Evolutionary conservation across 2,329 filamentous ascomycete species (phyloP).

Genomic region (Rhexocercosporidium sp.): DNA sequence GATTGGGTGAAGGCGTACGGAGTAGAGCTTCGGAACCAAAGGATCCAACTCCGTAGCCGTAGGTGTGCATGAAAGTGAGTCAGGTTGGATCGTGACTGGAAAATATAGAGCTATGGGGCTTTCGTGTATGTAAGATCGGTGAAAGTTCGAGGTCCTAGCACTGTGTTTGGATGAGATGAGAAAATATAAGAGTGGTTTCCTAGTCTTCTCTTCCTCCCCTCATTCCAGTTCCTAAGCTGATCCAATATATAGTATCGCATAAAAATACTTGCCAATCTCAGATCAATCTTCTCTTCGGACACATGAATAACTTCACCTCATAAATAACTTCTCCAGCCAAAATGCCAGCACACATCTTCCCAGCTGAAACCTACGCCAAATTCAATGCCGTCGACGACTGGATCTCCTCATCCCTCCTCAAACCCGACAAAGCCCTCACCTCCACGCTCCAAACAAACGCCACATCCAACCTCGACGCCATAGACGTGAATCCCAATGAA

Average conservation of each 20-base stretch:
- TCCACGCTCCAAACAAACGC: constrained; percentile 23
- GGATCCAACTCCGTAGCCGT: not conserved
- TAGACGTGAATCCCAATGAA: constrained; percentile 28
- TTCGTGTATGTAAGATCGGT: not conserved
- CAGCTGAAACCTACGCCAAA: constrained; percentile 14
- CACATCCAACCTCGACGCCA: constrained; percentile 11
- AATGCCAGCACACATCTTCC: constrained; percentile 16
- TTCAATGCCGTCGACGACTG: constrained; percentile 23
- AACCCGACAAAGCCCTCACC: constrained; percentile 13
- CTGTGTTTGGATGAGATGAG: not conserved
- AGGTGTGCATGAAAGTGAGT: not conserved
- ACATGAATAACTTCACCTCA: not conserved
- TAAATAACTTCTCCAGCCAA: not conserved
- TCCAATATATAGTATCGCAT: too few relatives aligned
- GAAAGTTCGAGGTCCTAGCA: too few relatives aligned
- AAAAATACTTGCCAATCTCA: not conserved
- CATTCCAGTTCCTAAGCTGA: too few relatives aligned
- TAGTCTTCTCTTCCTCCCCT: not conserved
- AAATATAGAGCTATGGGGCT: too few relatives aligned
- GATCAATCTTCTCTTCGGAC: not conserved
- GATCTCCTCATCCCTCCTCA: constrained; percentile 9
- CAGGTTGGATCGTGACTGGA: not conserved
- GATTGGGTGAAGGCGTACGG: not conserved
- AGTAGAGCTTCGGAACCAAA: not conserved
- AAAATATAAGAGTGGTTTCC: not conserved